Base-by-base conservation (phyloP, 1,284 basidiomycete species). In the Gomphus sp. region DNA sequence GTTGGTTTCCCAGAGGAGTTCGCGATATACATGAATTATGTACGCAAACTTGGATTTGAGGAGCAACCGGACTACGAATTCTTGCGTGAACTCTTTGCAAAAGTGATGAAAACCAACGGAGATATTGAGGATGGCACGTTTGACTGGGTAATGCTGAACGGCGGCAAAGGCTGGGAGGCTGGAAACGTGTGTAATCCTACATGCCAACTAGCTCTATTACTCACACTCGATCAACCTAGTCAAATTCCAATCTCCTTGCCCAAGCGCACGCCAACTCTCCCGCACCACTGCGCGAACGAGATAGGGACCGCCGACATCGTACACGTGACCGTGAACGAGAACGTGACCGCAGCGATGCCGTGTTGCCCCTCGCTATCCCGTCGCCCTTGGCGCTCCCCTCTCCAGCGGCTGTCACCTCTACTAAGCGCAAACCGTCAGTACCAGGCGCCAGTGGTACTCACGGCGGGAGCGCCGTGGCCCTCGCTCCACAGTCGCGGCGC, bases 11-110 rank as follows among this genome's bases (percentile, higher is more conserved):
- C 78, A 86, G 94, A 97, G 80, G 94, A 93, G 72, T 93, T 93
- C 65, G 83, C 81, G 60, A 93, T 94, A 64, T 93, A 92, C 68
- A 76, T 93, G 62, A 92, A 92, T 74, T 93, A 93, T 69, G 89
- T 92, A 59, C 83, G 90, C 63, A 91, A 91, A 70, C 81, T 93
- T 57, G 90, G 90, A 33, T 93, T 93, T 69, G 93, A 95, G 70
- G 94, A 98, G 76, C 91, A 91, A 28, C 94, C 94, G 34, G 94
- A 98, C 74, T 98, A 98, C 71, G 93, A 96, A 68, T 98, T 97
- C 74, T 72, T 98, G 65, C 82, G 93, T 60, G 93, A 97, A 68
- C 77, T 98, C 49, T 95, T 97, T 70, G 80, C 85, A 59, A 96
- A 97, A 69, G 90, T 94, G 55, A 76, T 97, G 71, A 93, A 93